These are phyloP conservation scores for Aspergillus costaricaensis DNA, from an alignment of 2,329 filamentous ascomycete species.

Conservation along the genomic window DNA sequence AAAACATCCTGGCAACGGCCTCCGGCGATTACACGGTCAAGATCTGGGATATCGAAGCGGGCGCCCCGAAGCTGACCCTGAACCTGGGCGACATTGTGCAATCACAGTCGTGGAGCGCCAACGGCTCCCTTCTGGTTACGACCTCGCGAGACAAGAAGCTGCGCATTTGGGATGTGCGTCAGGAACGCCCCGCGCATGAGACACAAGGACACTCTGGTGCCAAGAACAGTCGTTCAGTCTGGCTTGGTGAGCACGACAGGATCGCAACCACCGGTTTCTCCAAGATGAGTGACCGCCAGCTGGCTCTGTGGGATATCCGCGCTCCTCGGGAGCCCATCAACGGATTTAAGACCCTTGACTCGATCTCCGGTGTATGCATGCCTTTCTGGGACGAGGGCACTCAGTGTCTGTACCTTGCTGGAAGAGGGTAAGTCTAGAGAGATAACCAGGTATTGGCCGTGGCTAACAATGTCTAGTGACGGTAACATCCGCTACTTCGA, in stretches of 20 bases:
- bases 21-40: conserved; percentile 95
- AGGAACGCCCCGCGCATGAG: conserved; percentile 85
- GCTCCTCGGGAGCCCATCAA: conserved; percentile 78
- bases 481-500: conserved; percentile 99
- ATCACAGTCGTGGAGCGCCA: conserved; percentile 92
- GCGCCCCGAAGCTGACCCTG: conserved; percentile 71
- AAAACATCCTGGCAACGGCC: conserved; percentile 91
- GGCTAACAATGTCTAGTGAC: conserved; percentile 60
- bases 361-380: conserved; percentile 97
- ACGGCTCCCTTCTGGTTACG: conserved; percentile 81
- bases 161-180: conserved; percentile 93
- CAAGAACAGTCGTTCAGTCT: conserved; percentile 95
- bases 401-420: conserved; percentile 91
- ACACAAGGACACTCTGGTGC: conserved; percentile 83
- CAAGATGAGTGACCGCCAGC: conserved; percentile 94
- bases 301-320: conserved; percentile 93
- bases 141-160: conserved; percentile 98
- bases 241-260: conserved; percentile 96
- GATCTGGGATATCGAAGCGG: conserved; percentile 88
- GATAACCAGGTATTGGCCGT: not conserved
- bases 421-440: conserved; percentile 73
- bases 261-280: conserved; percentile 97
- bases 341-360: conserved; percentile 87
- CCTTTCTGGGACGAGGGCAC: conserved; percentile 99
- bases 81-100: conserved; percentile 92